These are phyloP conservation scores for Zymoseptoria brevis DNA, from an alignment of 2,329 filamentous ascomycete genomes.

Conservation along the genomic window DNA sequence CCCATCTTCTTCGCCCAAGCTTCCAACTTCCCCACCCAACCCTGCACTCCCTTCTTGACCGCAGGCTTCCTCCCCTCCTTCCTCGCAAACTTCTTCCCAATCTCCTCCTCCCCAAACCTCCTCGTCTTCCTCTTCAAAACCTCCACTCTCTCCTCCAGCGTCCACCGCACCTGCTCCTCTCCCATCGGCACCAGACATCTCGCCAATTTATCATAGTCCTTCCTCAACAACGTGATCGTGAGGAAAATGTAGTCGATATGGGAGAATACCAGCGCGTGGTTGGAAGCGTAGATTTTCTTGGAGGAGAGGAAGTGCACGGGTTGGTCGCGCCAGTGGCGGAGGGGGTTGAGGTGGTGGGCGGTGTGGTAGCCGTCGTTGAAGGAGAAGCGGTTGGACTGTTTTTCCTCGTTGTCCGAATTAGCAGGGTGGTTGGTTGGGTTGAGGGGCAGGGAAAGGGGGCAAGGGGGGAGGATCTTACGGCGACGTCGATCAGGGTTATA, in stretches of 20 bases:
- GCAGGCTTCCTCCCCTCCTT: neutral
- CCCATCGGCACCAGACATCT: constrained; percentile 66
- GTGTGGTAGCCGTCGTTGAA: constrained; percentile 81
- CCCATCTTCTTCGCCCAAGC: neutral
- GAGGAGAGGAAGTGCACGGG: constrained; percentile 63
- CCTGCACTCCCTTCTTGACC: neutral
- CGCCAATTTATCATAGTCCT: constrained; percentile 64
- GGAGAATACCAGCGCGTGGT: constrained; percentile 67
- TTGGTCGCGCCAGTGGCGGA: constrained; percentile 74
- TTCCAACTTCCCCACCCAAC: neutral
- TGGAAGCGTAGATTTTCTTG: constrained; percentile 57
- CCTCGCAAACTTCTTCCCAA: constrained; percentile 46
- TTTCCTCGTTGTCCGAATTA: too few relatives aligned
- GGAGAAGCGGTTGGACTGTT: constrained; percentile 74
- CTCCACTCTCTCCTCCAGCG: constrained; percentile 52
- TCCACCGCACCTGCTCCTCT: constrained; percentile 56
- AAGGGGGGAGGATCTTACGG: constrained; percentile 45
- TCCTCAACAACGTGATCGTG: constrained; percentile 58
- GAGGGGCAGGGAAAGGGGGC: too few relatives aligned
- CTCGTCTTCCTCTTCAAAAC: constrained; percentile 60
- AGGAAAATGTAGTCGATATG: constrained; percentile 77
- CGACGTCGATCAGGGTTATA: constrained; percentile 70
- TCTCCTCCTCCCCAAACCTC: constrained; percentile 58
- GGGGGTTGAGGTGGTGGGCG: constrained; percentile 70
- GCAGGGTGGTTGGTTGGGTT: too few relatives aligned